Evolutionary conservation across 257 asterid genomes (phyloP), one percentile per base, ranked within the genome.

Genomic region (Phtheirospermum japonicum): DNA sequence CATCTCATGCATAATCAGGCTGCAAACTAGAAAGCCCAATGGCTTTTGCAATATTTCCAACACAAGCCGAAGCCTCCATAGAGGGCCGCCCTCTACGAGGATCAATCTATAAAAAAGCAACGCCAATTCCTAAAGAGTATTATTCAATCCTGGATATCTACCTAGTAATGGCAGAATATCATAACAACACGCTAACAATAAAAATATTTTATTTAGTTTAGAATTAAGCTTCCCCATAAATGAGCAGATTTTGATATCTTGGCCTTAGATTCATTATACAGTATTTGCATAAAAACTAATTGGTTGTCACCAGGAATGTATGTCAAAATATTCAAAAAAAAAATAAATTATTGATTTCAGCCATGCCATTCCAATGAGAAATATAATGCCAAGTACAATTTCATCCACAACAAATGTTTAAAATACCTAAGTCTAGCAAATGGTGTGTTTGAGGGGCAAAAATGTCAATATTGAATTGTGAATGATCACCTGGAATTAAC

Each of bases 31-130:
- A n/a, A n/a, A 84, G 82, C 54, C 99, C 99, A 97, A 93, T 93
- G 55, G 97, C 89, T 76, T 85, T 93, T 57, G 99, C 94, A 75
- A 93, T 82, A 87, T 85, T 89, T 72, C 99, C 99, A 71, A 93
- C 97, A 79, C 99, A 93, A 70, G 95, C 94, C 73, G 89, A 76
- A 54, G 99, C 99, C 84, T 93, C 99, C 77, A 84, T 84, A 61
- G 88, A 85, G 39, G 99, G 95, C 37, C 90, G 78, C 57, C 99
- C 99, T 82, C 96, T 84, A 13, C 97, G 99, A 75, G 99, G 99
- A 71, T 96, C 95, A 79, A 93, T 93, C 99, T 93, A 71, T 63
- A 68, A 73, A 68, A 51, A 70, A 59, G n/a, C 53, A 71, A 72
- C 36, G 49, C 58, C 59, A 61, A 48, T 42, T 28, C n/a, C 42